phyloP scores from a whole-genome alignment of 768 basidiomycete species.

The Roridomyces roridus region DNA sequence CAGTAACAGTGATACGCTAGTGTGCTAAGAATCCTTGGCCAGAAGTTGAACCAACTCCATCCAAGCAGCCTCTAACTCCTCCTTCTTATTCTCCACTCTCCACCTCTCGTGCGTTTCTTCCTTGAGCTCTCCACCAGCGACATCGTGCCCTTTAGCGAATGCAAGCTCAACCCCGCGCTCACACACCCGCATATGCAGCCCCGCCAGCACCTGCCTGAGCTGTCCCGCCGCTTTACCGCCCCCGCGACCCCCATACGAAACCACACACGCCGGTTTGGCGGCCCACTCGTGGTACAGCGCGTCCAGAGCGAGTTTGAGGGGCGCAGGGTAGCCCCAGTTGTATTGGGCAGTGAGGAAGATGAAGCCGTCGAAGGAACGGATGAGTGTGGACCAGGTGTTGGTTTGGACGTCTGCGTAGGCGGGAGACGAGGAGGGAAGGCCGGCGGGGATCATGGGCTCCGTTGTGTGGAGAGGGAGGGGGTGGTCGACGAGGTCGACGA shows the following conservation, averaged over 20 bases:
- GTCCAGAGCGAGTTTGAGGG: conserved; percentile 47
- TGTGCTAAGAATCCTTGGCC: too few species aligned
- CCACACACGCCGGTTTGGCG: conserved; percentile 37
- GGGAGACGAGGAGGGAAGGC: conserved; percentile 23
- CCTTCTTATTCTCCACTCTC: conserved; percentile 18
- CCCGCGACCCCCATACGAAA: conserved; percentile 42
- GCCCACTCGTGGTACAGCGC: conserved; percentile 46
- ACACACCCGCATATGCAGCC: conserved; percentile 18
- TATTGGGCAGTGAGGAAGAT: conserved; percentile 46
- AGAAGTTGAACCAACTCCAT: conserved; percentile 4
- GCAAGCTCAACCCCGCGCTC: conserved; percentile 10
- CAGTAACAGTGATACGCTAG: too few species aligned
- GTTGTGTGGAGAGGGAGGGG: conserved; percentile 31
- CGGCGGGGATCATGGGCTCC: conserved; percentile 32
- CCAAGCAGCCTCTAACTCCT: conserved; percentile 14
- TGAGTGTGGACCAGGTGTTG: conserved; percentile 36
- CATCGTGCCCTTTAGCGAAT: conserved; percentile 6
- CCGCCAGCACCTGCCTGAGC: conserved; percentile 34
- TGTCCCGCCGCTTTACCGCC: conserved; percentile 34
- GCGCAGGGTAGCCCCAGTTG: conserved; percentile 45
- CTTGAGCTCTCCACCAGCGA: conserved; percentile 1
- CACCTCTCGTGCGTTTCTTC: conserved; percentile 7
- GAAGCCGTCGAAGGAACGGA: conserved; percentile 36
- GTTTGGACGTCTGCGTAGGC: conserved; percentile 35
- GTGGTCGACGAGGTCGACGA: conserved; percentile 30